Conservation (phyloP, 257 asterid species). For the Misopates orontium region DNA sequence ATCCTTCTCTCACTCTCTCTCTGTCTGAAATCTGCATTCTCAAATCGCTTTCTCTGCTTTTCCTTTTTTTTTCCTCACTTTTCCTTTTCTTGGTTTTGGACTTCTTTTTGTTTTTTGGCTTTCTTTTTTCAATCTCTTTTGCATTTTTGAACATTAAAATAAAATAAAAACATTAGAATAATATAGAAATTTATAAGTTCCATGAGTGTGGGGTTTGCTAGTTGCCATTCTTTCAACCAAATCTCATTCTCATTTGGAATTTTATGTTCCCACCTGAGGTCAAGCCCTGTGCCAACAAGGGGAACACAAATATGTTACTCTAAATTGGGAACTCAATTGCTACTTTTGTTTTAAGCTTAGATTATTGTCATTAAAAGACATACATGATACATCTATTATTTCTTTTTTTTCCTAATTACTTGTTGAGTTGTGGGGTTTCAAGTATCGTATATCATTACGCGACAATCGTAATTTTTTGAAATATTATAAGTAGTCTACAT, state of each 20-base stretch:
- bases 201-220: constrained; percentile 29
- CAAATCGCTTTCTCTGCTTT: constrained; percentile 58
- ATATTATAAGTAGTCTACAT: too few relatives aligned
- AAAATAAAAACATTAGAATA: background rate
- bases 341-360: background rate
- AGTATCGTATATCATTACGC: too few relatives aligned
- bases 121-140: constrained; percentile 34
- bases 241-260: constrained; percentile 2
- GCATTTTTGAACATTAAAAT: constrained; percentile 31
- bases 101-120: constrained; percentile 22
- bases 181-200: constrained; percentile 16
- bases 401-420: too few relatives aligned
- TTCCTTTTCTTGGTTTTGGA: constrained; percentile 2
- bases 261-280: constrained; percentile 22
- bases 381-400: too few relatives aligned
- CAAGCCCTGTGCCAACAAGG: constrained; percentile 35
- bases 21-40: constrained; percentile 33
- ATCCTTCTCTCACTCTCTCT: constrained; percentile 47
- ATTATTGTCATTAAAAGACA: too few relatives aligned
- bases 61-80: constrained; percentile 21
- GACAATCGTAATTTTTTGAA: too few relatives aligned
- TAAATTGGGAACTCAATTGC: constrained; percentile 18
- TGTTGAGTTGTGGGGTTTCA: too few relatives aligned
- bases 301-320: constrained; percentile 30
- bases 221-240: too few relatives aligned